A percentile compares a stretch with the other conserved stretches of the same genome.
These are phyloP conservation scores for Emericellopsis cladophorae DNA, from an alignment of 2,329 filamentous ascomycete species.

Conservation along the genomic window DNA sequence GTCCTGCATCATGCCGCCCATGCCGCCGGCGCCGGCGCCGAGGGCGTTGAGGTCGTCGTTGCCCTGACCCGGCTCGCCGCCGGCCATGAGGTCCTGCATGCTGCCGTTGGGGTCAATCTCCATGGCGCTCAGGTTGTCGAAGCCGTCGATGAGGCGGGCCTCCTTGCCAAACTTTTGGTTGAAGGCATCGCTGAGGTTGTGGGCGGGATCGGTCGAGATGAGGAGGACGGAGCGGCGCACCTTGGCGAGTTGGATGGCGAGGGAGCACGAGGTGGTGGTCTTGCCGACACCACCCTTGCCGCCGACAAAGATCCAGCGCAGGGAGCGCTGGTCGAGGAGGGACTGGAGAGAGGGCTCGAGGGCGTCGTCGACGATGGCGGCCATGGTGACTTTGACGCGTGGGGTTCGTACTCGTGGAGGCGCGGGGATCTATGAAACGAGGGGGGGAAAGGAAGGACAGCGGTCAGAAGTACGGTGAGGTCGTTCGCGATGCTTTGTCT, in stretches of 20 bases:
- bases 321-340: slow-evolving; percentile 85
- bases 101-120: slow-evolving; percentile 98
- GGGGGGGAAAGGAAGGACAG: no score
- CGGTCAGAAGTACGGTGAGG: no score
- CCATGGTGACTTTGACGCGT: slow-evolving; percentile 16
- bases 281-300: slow-evolving; percentile 98
- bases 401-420: no score
- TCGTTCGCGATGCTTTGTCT: no score
- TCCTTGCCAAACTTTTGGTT: slow-evolving; percentile 99
- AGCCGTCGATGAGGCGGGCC: slow-evolving; percentile 81
- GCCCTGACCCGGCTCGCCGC: slow-evolving; percentile 47
- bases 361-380: slow-evolving; percentile 46
- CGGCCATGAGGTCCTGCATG: slow-evolving; percentile 85
- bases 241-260: slow-evolving; percentile 93
- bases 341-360: slow-evolving; percentile 90
- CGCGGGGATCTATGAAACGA: no score
- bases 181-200: slow-evolving; percentile 96
- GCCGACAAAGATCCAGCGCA: slow-evolving; percentile 98
- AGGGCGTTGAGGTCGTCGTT: slow-evolving; percentile 43
- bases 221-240: slow-evolving; percentile 91
- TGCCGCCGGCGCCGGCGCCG: slow-evolving; percentile 47
- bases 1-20: slow-evolving; percentile 98
- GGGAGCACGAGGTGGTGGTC: slow-evolving; percentile 97
- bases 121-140: slow-evolving; percentile 92
- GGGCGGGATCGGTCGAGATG: slow-evolving; percentile 95